These are phyloP conservation scores for Lepidium campestre DNA, from an alignment of 441 rosid species.

Conservation along the genomic window DNA sequence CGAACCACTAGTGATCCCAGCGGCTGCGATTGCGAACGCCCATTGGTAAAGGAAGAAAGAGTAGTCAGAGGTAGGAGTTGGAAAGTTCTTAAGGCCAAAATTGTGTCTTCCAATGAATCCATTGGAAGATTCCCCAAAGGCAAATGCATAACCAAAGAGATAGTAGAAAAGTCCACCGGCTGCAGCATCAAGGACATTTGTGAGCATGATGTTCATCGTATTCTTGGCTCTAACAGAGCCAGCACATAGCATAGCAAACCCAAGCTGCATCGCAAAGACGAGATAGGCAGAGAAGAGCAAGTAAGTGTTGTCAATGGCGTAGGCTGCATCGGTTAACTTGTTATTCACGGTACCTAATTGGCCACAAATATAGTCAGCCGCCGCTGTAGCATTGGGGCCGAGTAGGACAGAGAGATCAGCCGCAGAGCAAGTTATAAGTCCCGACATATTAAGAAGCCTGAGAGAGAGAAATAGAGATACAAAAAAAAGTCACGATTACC, in stretches of 20 bases:
- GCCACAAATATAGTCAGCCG: constrained; percentile 59
- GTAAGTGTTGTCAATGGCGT: constrained; percentile 73
- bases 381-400: constrained; percentile 37
- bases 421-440: constrained; percentile 40
- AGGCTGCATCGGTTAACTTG: constrained; percentile 49
- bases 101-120: constrained; percentile 77
- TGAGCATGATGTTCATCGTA: constrained; percentile 90
- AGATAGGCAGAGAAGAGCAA: constrained; percentile 90
- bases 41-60: constrained; percentile 58
- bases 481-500: not conserved
- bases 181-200: constrained; percentile 86
- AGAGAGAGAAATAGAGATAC: not conserved
- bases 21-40: constrained; percentile 69
- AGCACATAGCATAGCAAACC: constrained; percentile 92
- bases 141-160: constrained; percentile 85
- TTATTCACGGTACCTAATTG: constrained; percentile 27
- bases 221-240: constrained; percentile 90
- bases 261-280: constrained; percentile 88
- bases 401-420: constrained; percentile 40
- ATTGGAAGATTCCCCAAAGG: constrained; percentile 68
- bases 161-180: constrained; percentile 78
- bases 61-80: constrained; percentile 37
- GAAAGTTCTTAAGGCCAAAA: constrained; percentile 55
- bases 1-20: constrained; percentile 66
- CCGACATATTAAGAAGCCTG: constrained; percentile 12